Base-by-base conservation (phyloP, 345 rosid genomes). In the Stellera chamaejasme region DNA sequence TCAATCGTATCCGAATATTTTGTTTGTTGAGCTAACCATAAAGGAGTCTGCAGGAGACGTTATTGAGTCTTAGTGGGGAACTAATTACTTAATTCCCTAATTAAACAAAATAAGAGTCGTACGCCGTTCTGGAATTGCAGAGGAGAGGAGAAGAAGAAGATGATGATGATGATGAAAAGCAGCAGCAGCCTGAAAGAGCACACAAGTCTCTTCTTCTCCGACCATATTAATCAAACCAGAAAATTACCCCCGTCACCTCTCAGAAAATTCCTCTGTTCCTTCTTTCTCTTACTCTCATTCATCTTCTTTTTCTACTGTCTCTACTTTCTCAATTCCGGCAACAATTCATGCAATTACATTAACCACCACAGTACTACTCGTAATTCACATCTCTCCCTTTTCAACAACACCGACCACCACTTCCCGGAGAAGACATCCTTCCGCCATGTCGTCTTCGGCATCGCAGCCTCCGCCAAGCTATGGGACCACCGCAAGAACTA, bases 381-480 rank as follows among this genome's bases (percentile, higher is more conserved):
- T 19, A 19, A 19, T 19, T 19, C 23, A 1, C 27, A 49, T 3
- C 58, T 43, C n/a, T 56, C 1, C 61, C 1, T 32, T 32, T 44
- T 26, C 41, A 15, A 54, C 52, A 36, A 58, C 53, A 50, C 54
- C 52, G 55, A 14, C 62, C 14, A n/a, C 42, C 6, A 28, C 7
- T 5, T 32, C 7, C 68, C 58, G 0, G 79, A 67, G 11, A 63
- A 60, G 36, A 84, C 87, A 0, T 64, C 54, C 8, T 66, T 84
- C 49, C 56, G 58, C 5, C 91, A 87, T 71, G 52, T 84, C 7
- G 85, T 75, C 4, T 87, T 87, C 56, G 91, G 96, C 47, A 82
- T 87, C 26, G 91, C 77, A 0, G 80, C 87, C 23, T 84, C 91
- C 0, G 61, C 91, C 2, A 70, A 71, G 1, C 69, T 81, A 11